Evolutionary conservation across 352 stramenopile genomes (phyloP).

Genomic region (Phytophthora macrochlamydospora): DNA sequence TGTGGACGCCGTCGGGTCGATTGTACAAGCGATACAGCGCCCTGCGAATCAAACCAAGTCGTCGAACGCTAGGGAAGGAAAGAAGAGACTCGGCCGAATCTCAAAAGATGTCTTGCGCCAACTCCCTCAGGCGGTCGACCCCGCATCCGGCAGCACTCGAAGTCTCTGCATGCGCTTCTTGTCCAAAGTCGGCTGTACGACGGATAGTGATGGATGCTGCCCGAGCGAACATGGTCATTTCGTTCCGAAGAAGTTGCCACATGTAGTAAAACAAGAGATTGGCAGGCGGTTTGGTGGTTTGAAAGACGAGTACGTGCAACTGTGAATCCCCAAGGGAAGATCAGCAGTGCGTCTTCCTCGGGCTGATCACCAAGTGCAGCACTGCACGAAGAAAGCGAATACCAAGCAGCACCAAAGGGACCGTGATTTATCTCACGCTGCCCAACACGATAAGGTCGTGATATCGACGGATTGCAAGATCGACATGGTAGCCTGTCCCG

Average conservation of each 20-base stretch:
- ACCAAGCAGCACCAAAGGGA: too few relatives aligned
- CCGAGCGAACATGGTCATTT: conserved; percentile 11
- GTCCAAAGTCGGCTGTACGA: background rate
- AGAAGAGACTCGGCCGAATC: background rate
- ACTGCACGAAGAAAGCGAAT: too few relatives aligned
- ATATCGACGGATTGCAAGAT: too few relatives aligned
- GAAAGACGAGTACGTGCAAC: background rate
- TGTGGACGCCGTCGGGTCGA: background rate
- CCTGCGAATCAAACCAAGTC: background rate
- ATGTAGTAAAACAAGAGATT: conserved; percentile 1
- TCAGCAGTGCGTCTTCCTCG: background rate
- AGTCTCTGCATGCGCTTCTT: conserved; percentile 11
- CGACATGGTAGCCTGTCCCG: background rate
- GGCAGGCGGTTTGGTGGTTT: background rate
- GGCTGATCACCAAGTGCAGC: background rate
- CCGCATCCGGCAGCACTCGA: background rate
- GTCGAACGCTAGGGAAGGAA: background rate
- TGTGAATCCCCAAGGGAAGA: background rate
- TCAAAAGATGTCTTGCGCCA: background rate
- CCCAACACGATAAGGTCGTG: too few relatives aligned
- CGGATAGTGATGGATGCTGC: background rate
- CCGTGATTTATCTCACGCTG: too few relatives aligned
- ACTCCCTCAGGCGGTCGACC: conserved; percentile 4
- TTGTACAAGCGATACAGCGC: background rate
- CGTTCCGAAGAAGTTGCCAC: background rate